These are phyloP conservation scores for Mortierella sp. DNA, from an alignment of 371 early-diverging fungal species.

Conservation along the genomic window DNA sequence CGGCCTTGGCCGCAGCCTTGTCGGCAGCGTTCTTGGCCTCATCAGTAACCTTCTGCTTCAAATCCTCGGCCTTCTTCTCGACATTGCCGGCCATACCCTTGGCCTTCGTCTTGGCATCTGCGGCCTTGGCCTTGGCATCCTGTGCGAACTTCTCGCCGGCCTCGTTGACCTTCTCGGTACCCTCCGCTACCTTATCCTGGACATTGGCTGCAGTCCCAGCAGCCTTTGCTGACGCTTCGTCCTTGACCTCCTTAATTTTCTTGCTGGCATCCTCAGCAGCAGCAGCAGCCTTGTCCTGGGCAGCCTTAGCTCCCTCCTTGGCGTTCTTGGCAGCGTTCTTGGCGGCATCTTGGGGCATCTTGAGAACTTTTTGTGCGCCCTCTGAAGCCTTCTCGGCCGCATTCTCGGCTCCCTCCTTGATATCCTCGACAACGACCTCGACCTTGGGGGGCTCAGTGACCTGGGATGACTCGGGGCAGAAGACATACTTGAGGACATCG, in stretches of 20 bases:
- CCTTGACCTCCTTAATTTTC: conserved; percentile 10
- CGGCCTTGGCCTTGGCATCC: conserved; percentile 21
- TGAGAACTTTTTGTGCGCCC: conserved; percentile 34
- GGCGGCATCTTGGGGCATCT: conserved; percentile 20
- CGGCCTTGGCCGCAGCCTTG: conserved; percentile 10
- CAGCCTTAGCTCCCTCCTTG: conserved; percentile 15
- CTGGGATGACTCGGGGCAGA: conserved; percentile 39
- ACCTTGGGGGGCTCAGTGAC: conserved; percentile 17
- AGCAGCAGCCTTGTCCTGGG: conserved; percentile 12
- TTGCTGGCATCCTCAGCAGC: conserved; percentile 16
- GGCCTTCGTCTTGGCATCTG: conserved; percentile 1
- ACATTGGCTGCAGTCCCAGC: conserved; percentile 20
- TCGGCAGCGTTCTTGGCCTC: conserved; percentile 13
- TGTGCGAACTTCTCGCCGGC: conserved; percentile 28
- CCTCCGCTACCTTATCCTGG: conserved; percentile 26
- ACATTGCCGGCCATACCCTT: conserved; percentile 10
- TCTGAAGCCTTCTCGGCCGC: conserved; percentile 22
- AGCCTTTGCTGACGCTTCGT: conserved; percentile 6
- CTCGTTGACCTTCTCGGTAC: conserved; percentile 29
- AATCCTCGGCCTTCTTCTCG: conserved; percentile 13
- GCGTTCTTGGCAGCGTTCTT: conserved; percentile 15
- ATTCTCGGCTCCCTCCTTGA: conserved; percentile 21
- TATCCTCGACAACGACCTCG: conserved; percentile 18
- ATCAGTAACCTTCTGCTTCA: conserved; percentile 13
- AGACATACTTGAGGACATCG: conserved; percentile 53